A percentile compares a stretch with the other conserved stretches of the same genome.
Conservation (phyloP, 2,329 filamentous ascomycete species). For the Ampelomyces quisqualis region DNA sequence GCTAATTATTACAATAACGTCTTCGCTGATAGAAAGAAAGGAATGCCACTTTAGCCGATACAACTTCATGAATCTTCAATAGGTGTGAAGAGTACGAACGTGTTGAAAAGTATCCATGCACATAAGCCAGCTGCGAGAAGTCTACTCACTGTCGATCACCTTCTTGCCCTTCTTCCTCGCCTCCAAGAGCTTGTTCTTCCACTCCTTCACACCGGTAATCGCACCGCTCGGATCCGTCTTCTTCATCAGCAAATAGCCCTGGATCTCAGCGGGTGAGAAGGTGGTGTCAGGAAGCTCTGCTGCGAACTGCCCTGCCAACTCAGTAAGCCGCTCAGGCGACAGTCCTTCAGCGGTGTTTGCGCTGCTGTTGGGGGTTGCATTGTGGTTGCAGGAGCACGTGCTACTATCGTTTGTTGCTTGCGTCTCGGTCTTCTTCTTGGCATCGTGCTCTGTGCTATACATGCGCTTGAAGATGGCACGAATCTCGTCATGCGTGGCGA, state of each 20-base stretch:
- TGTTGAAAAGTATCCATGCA: no score
- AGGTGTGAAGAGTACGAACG: no score
- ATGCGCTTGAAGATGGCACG: conserved; percentile 48
- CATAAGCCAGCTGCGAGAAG: no score
- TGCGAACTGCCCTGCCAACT: conserved; percentile 51
- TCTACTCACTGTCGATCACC: conserved; percentile 6
- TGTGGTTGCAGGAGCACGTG: neutral
- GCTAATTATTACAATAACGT: no score
- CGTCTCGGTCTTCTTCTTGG: neutral
- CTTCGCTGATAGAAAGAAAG: no score
- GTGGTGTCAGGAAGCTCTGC: conserved; percentile 47
- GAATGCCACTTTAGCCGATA: no score
- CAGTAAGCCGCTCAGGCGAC: conserved; percentile 34
- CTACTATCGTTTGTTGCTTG: neutral
- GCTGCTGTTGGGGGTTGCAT: neutral
- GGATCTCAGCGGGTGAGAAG: conserved; percentile 56
- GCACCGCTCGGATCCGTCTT: conserved; percentile 53
- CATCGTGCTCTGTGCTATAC: conserved; percentile 14
- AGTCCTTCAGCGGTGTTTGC: conserved; percentile 13
- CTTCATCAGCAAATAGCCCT: conserved; percentile 54
- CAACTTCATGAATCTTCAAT: no score
- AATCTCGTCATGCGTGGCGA: conserved; percentile 46
- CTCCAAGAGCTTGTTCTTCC: conserved; percentile 43
- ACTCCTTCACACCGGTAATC: conserved; percentile 47
- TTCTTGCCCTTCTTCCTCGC: conserved; percentile 34